phyloP scores from a whole-genome alignment of 2,329 filamentous ascomycete genomes.

The Scolecobasidium constrictum region DNA sequence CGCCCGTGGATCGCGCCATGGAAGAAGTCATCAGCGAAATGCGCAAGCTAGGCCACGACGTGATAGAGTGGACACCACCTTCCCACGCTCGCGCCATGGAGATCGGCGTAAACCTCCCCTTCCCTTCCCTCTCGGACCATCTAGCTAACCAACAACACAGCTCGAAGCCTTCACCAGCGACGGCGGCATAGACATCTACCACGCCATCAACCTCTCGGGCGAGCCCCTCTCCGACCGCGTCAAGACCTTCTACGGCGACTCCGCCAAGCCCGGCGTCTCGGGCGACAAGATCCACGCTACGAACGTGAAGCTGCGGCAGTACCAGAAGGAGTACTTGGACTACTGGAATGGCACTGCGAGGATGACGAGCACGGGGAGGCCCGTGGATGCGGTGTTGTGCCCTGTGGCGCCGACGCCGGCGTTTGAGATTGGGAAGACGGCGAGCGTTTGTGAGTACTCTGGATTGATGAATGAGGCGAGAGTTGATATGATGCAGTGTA shows the following conservation, averaged over 20 bases:
- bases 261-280: not conserved
- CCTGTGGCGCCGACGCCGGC: constrained; percentile 27
- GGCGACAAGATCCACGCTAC: not conserved
- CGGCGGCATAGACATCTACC: constrained; percentile 19
- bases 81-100: constrained; percentile 25
- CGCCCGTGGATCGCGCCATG: constrained; percentile 13
- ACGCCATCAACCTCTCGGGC: constrained; percentile 21
- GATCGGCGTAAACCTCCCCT: constrained; percentile 42
- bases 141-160: constrained; percentile 32
- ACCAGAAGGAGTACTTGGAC: constrained; percentile 23
- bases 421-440: not conserved
- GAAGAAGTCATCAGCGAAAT: too few relatives aligned
- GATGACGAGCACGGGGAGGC: constrained; percentile 18
- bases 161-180: constrained; percentile 19
- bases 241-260: constrained; percentile 11
- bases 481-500: too few relatives aligned
- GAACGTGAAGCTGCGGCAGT: not conserved
- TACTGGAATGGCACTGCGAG: constrained; percentile 24
- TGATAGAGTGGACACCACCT: constrained; percentile 9
- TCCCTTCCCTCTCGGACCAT: too few relatives aligned
- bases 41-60: too few relatives aligned
- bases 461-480: too few relatives aligned
- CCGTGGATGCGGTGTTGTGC: constrained; percentile 25
- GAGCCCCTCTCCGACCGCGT: constrained; percentile 21
- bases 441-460: not conserved